A percentile compares a stretch with the other conserved stretches of the same genome.
phyloP scores from a whole-genome alignment of 805 yeast genomes.

The Candida peoriensis region DNA sequence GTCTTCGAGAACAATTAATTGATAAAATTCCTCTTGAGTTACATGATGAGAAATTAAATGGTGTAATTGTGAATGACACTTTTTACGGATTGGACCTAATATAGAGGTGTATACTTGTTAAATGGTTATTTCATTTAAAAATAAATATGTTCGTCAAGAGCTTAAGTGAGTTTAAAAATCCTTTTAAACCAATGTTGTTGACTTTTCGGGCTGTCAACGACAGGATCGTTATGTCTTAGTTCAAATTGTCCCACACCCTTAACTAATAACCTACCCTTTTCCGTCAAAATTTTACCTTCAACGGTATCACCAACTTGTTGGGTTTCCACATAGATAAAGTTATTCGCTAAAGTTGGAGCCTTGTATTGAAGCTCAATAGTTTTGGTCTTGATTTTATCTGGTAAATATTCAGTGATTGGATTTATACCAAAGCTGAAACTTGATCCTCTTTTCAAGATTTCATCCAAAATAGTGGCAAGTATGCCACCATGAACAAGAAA shows the following conservation, averaged over 20 bases:
- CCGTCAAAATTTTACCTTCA: slow-evolving; percentile 47
- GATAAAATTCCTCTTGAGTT: slow-evolving; percentile 47
- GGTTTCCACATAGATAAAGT: slow-evolving; percentile 63
- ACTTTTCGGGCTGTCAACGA: background rate
- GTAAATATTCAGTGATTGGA: slow-evolving; percentile 34
- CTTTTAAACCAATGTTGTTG: too few relatives aligned
- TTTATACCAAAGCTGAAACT: slow-evolving; percentile 30
- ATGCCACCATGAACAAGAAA: slow-evolving; percentile 87
- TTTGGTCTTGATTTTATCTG: slow-evolving; percentile 40
- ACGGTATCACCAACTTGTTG: slow-evolving; percentile 34
- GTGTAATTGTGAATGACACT: slow-evolving; percentile 39
- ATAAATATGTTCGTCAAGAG: too few relatives aligned
- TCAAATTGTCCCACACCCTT: slow-evolving; percentile 46
- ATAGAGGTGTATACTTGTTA: too few relatives aligned
- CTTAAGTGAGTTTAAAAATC: too few relatives aligned
- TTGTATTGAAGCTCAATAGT: slow-evolving; percentile 48
- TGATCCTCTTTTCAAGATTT: slow-evolving; percentile 56
- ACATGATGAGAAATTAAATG: slow-evolving; percentile 61
- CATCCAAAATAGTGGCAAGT: slow-evolving; percentile 74
- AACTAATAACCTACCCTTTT: slow-evolving; percentile 51
- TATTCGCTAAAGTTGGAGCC: slow-evolving; percentile 74
- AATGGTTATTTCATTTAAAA: too few relatives aligned
- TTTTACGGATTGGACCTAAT: slow-evolving; percentile 10
- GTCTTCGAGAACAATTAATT: slow-evolving; percentile 59
- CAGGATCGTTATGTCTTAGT: slow-evolving; percentile 10